Evolutionary conservation across 1,139 yeast genomes (phyloP).

Genomic region (Pneumocystis wakefieldiae): DNA sequence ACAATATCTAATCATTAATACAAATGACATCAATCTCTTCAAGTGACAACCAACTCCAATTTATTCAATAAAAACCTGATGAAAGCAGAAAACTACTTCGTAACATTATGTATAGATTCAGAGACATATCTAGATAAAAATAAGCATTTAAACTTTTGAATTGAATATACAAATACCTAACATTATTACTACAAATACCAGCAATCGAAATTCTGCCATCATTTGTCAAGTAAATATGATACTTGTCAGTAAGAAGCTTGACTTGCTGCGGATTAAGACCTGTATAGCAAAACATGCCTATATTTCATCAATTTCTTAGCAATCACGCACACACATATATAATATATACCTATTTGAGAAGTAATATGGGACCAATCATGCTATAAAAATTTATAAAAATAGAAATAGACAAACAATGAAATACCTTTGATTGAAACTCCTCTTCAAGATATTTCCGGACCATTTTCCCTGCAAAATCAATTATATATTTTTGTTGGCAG

Average conservation of each 20-base stretch:
- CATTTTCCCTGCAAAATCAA: constrained; percentile 12
- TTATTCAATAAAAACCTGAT: neutral
- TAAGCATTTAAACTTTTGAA: neutral
- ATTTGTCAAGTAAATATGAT: constrained; percentile 46
- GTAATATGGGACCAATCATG: constrained; percentile 91
- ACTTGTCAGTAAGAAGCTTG: constrained; percentile 55
- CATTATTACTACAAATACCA: constrained; percentile 70
- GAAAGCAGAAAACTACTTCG: neutral
- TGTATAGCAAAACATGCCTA: constrained; percentile 95
- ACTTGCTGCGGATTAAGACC: constrained; percentile 75
- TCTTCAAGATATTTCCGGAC: constrained; percentile 45
- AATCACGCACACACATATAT: neutral
- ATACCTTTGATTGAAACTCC: constrained; percentile 47
- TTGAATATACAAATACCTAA: constrained; percentile 33
- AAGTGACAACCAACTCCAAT: too few species aligned
- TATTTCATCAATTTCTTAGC: constrained; percentile 33
- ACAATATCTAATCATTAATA: too few species aligned
- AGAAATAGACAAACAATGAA: neutral
- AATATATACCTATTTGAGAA: constrained; percentile 13
- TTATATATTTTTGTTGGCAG: neutral
- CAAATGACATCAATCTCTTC: neutral
- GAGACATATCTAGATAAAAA: neutral
- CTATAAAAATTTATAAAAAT: neutral
- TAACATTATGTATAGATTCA: neutral
- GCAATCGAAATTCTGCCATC: constrained; percentile 84